Base-by-base conservation (phyloP, 140 eudicot species). In the Cichorium intybus region DNA sequence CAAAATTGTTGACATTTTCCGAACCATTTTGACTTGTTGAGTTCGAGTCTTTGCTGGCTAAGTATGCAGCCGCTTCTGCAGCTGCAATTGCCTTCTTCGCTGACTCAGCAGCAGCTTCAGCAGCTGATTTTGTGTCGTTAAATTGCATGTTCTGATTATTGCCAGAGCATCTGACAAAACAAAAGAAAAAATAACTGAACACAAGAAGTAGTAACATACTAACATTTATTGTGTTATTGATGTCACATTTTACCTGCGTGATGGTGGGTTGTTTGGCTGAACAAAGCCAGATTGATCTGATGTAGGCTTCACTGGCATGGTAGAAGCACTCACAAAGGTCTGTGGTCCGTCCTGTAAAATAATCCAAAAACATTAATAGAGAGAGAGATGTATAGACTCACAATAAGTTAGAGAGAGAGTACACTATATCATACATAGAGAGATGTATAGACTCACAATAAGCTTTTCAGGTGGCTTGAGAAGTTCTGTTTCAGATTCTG, bases 381-480 rank as follows among this genome's bases (percentile, higher is more conserved):
- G 4, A 55, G 39, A 28, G 43, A n/a, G 39, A 15, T 9, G 56
- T 29, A n/a, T n/a, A 17, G 7, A 41, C 26, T 24, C 54, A 55
- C 4, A 15, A 5, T n/a, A n/a, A 16, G 12, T 9, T 50, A 11
- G 28, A n/a, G 46, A 14, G 52, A 29, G 46, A 3, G 59, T 39
- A 53, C n/a, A n/a, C n/a, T 24, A 45, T 26, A 22, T 24, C 14
- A 53, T 46, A 21, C 35, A 46, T 16, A 56, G 51, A 51, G 46
- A 45, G 29, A 41, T 48, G 28, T 64, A 68, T 65, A 70, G 31
- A 71, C 78, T 52, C 52, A 93, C 99, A 24, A 84, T 84, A 43
- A 76, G 97, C 74, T 89, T 86, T 77, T 93, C 99, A 21, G 97
- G 94, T 27, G 88, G 97, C 71, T 89, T 93, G 57, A 93, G 88